Evolutionary conservation across 257 asterid genomes (phyloP), one percentile per base, ranked within the genome.

Genomic region (Salvia rosmarinus): DNA sequence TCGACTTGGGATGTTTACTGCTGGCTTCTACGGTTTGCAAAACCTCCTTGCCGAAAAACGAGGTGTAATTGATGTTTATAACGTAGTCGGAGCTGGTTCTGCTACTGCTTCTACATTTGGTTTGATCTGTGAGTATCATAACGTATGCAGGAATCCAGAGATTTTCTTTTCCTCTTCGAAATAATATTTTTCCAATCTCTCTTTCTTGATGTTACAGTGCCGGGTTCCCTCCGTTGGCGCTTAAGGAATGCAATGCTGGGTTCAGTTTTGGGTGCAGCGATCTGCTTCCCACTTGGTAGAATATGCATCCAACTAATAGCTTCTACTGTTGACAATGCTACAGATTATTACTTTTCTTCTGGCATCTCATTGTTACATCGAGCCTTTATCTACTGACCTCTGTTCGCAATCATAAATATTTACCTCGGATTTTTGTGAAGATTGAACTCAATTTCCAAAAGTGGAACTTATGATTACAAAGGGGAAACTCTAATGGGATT

Each of bases 1-100:
- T 55, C 93, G 99, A 67, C 97, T 95, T 71, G 99, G 99, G 65
- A 86, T 91, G 91, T 95, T 91, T 58, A 91, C 96, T 63, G 99
- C 96, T 69, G 82, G 88, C 67, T 95, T 95, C 78, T 95, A 75
- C 56, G 89, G 97, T 43, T 73, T 95, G 85, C 98, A 95, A 77
- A 88, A 89, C 78, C 73, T 91, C 68, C 82, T 91, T 80, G 96
- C 93, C 56, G 98, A 91, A 78, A 79, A 87, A 75, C 95, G 98
- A 64, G 97, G 98, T 20, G 88, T 89, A 37, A 89, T 87, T 77
- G 99, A 95, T 82, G 89, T 95, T 74, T 91, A 73, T 79, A 95
- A 91, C 37, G 87, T 89, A 50, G 98, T 86, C 77, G 98, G 81
- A 77, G 97, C 99, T 83, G 99, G 99, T 82, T 95, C 99, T 70